Evolutionary conservation across 257 asterid species (phyloP), one percentile per base, ranked within the genome.

Genomic region (Solanum rostratum): DNA sequence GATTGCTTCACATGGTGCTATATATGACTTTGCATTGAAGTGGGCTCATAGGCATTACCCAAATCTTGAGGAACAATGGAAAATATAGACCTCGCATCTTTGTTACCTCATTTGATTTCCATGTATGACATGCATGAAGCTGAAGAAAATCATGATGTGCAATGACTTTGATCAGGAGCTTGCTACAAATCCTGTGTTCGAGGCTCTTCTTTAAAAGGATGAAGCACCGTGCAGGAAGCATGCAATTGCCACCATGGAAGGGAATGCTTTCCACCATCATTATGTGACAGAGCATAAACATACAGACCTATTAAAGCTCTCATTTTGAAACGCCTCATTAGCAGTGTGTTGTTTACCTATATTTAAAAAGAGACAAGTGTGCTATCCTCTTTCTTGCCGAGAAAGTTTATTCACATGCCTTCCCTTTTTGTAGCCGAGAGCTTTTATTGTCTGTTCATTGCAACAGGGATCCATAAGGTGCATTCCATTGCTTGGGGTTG

Each of bases 381-480:
- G 88, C 52, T 0, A 88, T 89, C 86, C 95, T 96, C 27, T 91
- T 83, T 82, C 98, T 98, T 6, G 46, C 93, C 2, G 98, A 97
- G 4, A 89, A 95, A 41, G 87, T 93, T 65, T 92, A 92, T 88
- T 93, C 98, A 0, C 98, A 96, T 90, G 97, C 97, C 6, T 95
- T 95, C 84, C 97, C 92, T 87, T 81, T 96, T 84, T 98, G 98
- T 1, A 97, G 98, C 68, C 98, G 92, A 73, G 97, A 96, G 0
- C 94, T 96, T 84, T 94, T 93, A 90, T 80, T 96, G 85, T 92
- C 97, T 3, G 98, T 98, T 16, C 97, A 91, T 43, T 96, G 99
- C 92, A 92, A 92, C 81, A 85, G 91, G 97, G 99, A 94, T 59
- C 98, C 92, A 86, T 92, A 86, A 50, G 86, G 90, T 84, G 27